These are phyloP conservation scores for Nannochloris sp. DNA, from an alignment of 139 green algal genomes.

Conservation along the genomic window DNA sequence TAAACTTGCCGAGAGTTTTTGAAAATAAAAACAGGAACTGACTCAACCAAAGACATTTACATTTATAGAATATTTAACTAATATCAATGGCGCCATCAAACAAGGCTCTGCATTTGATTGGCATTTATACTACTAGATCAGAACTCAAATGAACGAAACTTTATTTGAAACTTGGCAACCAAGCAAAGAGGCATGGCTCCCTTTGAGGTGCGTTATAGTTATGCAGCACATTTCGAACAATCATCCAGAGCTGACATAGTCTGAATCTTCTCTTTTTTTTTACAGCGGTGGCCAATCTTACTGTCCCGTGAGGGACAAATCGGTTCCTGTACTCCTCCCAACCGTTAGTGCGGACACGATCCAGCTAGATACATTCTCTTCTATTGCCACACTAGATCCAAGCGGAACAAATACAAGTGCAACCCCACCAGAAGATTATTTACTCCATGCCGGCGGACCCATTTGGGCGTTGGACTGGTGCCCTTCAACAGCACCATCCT, in stretches of 20 bases:
- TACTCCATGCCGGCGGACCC: constrained; percentile 34
- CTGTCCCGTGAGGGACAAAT: not conserved
- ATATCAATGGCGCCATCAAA: too few relatives aligned
- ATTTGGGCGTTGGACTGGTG: constrained; percentile 51
- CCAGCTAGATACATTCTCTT: not conserved
- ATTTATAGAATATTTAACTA: too few relatives aligned
- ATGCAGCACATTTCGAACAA: not conserved
- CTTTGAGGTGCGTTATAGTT: not conserved
- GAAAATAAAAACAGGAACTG: too few relatives aligned
- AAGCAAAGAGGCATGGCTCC: not conserved
- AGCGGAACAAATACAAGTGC: not conserved
- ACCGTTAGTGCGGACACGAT: not conserved
- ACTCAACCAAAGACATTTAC: too few relatives aligned
- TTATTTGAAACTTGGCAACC: not conserved
- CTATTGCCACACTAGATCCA: not conserved
- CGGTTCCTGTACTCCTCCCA: not conserved
- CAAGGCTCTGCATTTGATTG: too few relatives aligned
- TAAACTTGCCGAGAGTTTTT: too few relatives aligned
- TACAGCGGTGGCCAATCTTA: not conserved
- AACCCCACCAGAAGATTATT: constrained; percentile 14
- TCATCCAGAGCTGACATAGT: not conserved
- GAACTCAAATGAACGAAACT: too few relatives aligned
- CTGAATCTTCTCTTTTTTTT: not conserved
- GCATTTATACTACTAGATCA: too few relatives aligned
- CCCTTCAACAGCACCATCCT: constrained; percentile 2